These are phyloP conservation scores for Candida sanyaensis DNA, from an alignment of 1,139 yeast genomes.

Conservation along the genomic window DNA sequence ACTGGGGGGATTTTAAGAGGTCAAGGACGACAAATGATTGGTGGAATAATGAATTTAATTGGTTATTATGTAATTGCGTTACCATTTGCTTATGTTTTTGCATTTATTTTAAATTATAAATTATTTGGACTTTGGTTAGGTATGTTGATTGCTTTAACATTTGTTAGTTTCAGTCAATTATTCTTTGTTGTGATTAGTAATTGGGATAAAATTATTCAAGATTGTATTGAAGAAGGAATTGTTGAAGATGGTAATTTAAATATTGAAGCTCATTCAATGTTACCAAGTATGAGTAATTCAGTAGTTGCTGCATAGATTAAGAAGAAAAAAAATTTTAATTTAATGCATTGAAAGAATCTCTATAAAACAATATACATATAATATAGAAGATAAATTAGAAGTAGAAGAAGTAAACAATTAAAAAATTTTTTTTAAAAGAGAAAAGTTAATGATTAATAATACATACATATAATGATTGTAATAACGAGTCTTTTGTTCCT, in stretches of 20 bases:
- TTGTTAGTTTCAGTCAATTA: constrained; percentile 47
- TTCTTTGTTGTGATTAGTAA: constrained; percentile 50
- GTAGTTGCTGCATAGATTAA: not conserved
- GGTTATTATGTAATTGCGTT: constrained; percentile 61
- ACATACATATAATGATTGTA: not conserved
- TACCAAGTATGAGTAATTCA: constrained; percentile 34
- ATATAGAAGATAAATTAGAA: not conserved
- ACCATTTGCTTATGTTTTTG: constrained; percentile 57
- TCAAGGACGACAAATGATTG: constrained; percentile 68
- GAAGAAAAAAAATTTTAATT: too few species aligned
- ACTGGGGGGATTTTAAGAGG: constrained; percentile 65
- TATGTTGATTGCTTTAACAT: constrained; percentile 53
- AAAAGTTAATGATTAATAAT: not conserved
- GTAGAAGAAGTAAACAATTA: not conserved
- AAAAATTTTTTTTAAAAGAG: not conserved
- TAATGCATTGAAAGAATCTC: too few species aligned
- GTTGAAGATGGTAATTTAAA: constrained; percentile 33
- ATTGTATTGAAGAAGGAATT: constrained; percentile 44
- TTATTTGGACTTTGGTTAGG: constrained; percentile 66
- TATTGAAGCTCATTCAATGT: constrained; percentile 33
- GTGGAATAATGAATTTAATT: constrained; percentile 58
- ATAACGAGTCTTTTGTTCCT: too few species aligned
- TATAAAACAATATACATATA: too few species aligned
- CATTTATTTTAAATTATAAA: constrained; percentile 46
- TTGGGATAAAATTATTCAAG: constrained; percentile 56